Base-by-base conservation (phyloP, 139 green algal genomes). In the Chlorella ohadii region DNA sequence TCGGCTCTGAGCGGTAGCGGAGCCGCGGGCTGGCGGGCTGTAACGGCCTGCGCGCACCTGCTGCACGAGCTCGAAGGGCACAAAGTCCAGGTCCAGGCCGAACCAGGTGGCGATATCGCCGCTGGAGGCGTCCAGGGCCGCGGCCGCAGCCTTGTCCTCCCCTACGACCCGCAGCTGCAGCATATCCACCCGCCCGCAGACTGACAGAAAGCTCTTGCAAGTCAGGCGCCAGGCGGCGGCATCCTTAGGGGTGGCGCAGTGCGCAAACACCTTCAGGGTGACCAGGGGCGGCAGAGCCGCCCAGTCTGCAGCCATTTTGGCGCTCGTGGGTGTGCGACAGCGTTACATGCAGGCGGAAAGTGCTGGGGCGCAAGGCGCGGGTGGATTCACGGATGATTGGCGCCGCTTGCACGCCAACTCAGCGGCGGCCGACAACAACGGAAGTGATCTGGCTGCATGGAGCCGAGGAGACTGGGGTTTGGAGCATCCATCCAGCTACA, bases 81-180 rank as follows among this genome's bases (percentile, higher is more conserved):
- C 68, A 70, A 71, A 78, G 72, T 79, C 27, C 68, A 80, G 59
- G n/a, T 85, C 76, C 23, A 82, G 57, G 1, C 76, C 76, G 28
- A 82, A 82, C 76, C 76, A 82, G 27, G 76, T 82, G 12, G 76
- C 34, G 41, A 72, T 61, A 3, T 82, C 76, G 25, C 57, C 17
- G 23, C 9, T 20, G 36, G 57, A 72, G 31, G 59, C 41, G 25
- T 72, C 59, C 25, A 82, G 76, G 36, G 64, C 76, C 22, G 19
- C 64, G 25, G 57, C 76, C 19, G 76, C 76, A 0, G 76, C 23
- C 36, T 71, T 82, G 11, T 63, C 25, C 34, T 82, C 59, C 12
- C 36, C 76, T 0, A 59, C 25, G 11, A 82, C 57, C 56, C 59
- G 36, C 56, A 82, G 38, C 57, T 47, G 36, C 12, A 82, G 59